Conservation (phyloP, 106 monocot species). For the Triglochin maritima region DNA sequence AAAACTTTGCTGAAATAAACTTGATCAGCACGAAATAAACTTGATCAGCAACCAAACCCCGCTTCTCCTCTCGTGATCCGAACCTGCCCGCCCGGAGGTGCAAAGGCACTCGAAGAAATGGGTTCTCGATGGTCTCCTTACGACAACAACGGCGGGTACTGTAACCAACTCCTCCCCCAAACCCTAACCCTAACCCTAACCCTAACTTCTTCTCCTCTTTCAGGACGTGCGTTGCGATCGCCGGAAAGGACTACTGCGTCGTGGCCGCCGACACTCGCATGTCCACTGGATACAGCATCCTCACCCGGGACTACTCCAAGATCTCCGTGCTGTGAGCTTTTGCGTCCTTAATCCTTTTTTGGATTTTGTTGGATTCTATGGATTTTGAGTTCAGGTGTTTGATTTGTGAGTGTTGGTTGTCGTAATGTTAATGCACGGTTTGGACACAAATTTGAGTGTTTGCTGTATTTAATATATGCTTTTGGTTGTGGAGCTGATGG, state of each 20-base stretch:
- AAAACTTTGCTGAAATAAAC: too few relatives aligned
- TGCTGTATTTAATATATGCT: too few relatives aligned
- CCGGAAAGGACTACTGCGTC: conserved; percentile 88
- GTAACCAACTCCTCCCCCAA: background rate
- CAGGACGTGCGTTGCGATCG: conserved; percentile 94
- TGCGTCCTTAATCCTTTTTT: background rate
- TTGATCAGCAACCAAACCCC: too few relatives aligned
- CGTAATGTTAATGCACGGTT: too few relatives aligned
- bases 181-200: background rate
- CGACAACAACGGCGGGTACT: conserved; percentile 95
- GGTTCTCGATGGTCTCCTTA: conserved; percentile 32
- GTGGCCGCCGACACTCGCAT: conserved; percentile 85
- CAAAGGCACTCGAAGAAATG: background rate
- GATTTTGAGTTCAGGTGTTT: too few relatives aligned
- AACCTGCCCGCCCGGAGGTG: too few relatives aligned
- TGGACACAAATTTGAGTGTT: too few relatives aligned
- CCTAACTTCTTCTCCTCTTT: background rate
- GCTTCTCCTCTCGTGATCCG: too few relatives aligned
- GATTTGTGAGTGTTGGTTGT: too few relatives aligned
- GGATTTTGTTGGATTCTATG: background rate
- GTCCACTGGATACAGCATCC: conserved; percentile 83
- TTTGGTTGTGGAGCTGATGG: background rate
- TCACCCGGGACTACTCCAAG: conserved; percentile 94
- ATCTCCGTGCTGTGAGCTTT: conserved; percentile 63
- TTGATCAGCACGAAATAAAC: too few relatives aligned